These are phyloP conservation scores for Apiospora arundinis DNA, from an alignment of 2,329 filamentous ascomycete species.

Conservation along the genomic window DNA sequence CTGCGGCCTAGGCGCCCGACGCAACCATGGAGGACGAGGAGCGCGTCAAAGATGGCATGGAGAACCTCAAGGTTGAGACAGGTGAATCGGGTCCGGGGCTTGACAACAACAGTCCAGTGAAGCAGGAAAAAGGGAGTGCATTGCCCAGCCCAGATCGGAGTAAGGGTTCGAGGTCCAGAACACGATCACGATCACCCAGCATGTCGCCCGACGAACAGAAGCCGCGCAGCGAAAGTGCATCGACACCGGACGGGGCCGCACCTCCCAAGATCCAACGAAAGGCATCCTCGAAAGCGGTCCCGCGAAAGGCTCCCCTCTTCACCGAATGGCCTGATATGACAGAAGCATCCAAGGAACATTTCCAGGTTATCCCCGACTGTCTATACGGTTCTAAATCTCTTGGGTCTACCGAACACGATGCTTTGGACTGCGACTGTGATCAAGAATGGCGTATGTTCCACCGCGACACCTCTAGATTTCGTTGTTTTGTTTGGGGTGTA, in stretches of 20 bases:
- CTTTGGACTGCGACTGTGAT: slow-evolving; percentile 91
- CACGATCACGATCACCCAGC: slow-evolving; percentile 45
- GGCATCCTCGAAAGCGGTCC: slow-evolving; percentile 71
- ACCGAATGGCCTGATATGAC: slow-evolving; percentile 80
- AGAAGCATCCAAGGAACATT: slow-evolving; percentile 74
- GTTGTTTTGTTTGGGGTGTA: slow-evolving; percentile 26
- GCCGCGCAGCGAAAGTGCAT: slow-evolving; percentile 53
- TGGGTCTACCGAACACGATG: slow-evolving; percentile 87
- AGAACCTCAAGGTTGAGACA: slow-evolving; percentile 53
- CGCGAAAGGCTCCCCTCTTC: slow-evolving; percentile 71
- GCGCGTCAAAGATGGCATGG: slow-evolving; percentile 42
- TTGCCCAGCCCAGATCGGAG: slow-evolving; percentile 48
- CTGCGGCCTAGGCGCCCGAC: slow-evolving; percentile 15
- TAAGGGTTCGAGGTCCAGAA: slow-evolving; percentile 48
- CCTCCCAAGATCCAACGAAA: slow-evolving; percentile 77
- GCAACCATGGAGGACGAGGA: slow-evolving; percentile 41
- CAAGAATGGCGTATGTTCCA: slow-evolving; percentile 88
- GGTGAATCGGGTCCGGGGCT: slow-evolving; percentile 32
- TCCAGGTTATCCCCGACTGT: slow-evolving; percentile 83
- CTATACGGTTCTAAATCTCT: slow-evolving; percentile 91
- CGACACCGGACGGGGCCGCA: slow-evolving; percentile 50
- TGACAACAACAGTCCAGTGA: slow-evolving; percentile 45
- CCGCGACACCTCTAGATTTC: slow-evolving; percentile 23
- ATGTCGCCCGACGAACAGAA: slow-evolving; percentile 54
- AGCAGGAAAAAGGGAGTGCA: slow-evolving; percentile 45